Evolutionary conservation across 495 filamentous ascomycete species (phyloP), one percentile per base, ranked within the genome.

Genomic region (Tuber aestivum): DNA sequence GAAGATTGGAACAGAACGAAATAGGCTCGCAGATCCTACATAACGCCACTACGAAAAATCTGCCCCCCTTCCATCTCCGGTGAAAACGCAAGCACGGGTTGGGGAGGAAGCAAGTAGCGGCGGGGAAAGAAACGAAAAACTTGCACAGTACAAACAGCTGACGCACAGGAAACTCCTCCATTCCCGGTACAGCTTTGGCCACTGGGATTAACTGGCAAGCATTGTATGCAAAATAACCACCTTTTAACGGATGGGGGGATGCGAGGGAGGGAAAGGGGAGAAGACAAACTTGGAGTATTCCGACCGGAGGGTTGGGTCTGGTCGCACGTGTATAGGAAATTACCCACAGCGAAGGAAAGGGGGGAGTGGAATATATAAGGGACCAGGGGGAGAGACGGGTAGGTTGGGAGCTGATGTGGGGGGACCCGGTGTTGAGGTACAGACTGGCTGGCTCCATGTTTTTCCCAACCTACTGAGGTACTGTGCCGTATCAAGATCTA

Each of bases 1-100:
- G 96, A 83, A 99, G 98, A 80, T 98, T 97, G 70, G 94, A 97
- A 92, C 97, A 98, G 87, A 99, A 98, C 18, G 95, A 96, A 84
- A 99, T 97, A 70, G 95, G 95, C 84, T 99, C 95, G 87, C 93
- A 97, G 84, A 99, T 96, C 80, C 95, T 91, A 83, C 93, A 96
- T 78, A 97, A 84, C 45, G 94, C 95, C 97, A 80, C 71, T 70
- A 56, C 77, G 70, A 27, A 69, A 74, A 69, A 5, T 71, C 74
- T 77, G 84, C 89, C 80, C 89, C 86, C 75, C 14, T 38, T 35
- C 27, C 9, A 35, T 9, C 70, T 69, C 41, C n/a, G 84, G 70
- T 69, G 50, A 9, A 74, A 18, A 18, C 68, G 77, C 42, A 20
- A 41, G 38, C 37, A 27, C 75, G 45, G 37, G n/a, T n/a, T n/a